Evolutionary conservation across 176 grass and related monocot genomes (phyloP).

Genomic region (Oryza punctata): DNA sequence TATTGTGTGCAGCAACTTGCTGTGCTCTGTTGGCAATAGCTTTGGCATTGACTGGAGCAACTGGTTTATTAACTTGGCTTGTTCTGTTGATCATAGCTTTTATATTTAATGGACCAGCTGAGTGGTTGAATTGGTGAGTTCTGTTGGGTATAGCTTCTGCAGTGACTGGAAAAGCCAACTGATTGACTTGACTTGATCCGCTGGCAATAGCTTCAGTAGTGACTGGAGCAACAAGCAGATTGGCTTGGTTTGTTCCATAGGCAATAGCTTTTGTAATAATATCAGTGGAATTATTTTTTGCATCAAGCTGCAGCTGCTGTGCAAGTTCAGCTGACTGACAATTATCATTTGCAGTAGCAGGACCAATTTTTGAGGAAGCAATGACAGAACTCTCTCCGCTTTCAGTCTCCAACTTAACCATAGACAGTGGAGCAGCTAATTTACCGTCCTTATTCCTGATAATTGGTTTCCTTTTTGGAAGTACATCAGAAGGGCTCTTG

Average conservation of each 20-base stretch:
- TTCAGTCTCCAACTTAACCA: conserved; percentile 23
- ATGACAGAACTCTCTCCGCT: conserved; percentile 27
- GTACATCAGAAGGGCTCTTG: conserved; percentile 29
- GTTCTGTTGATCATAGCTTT: not conserved
- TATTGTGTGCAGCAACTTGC: not conserved
- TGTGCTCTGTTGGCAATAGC: not conserved
- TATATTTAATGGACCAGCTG: not conserved
- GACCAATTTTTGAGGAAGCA: not conserved
- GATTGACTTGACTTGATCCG: conserved; percentile 20
- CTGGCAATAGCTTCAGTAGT: conserved; percentile 24
- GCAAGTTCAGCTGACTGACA: not conserved
- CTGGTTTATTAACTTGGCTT: not conserved
- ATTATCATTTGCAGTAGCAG: not conserved
- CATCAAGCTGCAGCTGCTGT: conserved; percentile 5
- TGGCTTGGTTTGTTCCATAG: not conserved
- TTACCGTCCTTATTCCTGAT: conserved; percentile 38
- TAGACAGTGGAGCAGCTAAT: conserved; percentile 25
- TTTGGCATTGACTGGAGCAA: not conserved
- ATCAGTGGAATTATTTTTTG: conserved; percentile 16
- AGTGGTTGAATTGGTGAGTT: not conserved
- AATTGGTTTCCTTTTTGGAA: conserved; percentile 35
- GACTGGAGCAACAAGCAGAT: conserved; percentile 9
- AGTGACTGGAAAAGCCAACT: not conserved
- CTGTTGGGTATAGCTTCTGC: conserved; percentile 11
- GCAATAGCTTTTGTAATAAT: not conserved